Conservation (phyloP, 1,284 basidiomycete genomes). For the Mycena citricolor region DNA sequence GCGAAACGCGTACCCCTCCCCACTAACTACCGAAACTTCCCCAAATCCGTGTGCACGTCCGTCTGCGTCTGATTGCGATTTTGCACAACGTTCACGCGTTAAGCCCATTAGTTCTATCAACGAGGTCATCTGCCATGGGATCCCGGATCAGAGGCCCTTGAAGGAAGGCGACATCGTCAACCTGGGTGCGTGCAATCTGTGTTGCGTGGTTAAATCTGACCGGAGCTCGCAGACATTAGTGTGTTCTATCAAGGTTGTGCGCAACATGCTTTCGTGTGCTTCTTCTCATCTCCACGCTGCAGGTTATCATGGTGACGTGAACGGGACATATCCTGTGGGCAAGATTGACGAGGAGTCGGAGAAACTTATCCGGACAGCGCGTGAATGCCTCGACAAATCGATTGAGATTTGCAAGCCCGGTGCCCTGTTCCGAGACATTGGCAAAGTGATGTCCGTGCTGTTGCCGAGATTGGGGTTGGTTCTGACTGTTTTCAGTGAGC, state of each 20-base stretch:
- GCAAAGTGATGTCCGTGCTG: constrained; percentile 71
- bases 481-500: constrained; percentile 54
- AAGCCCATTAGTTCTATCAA: constrained; percentile 53
- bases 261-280: background rate
- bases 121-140: constrained; percentile 97
- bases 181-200: constrained; percentile 55
- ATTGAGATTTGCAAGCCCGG: constrained; percentile 92
- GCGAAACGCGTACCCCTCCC: constrained; percentile 90
- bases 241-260: constrained; percentile 67
- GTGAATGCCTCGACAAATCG: constrained; percentile 80
- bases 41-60: constrained; percentile 96
- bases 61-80: constrained; percentile 35
- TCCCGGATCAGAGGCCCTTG: constrained; percentile 86
- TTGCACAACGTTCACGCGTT: background rate
- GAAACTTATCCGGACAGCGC: constrained; percentile 79
- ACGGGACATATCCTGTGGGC: constrained; percentile 89
- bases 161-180: constrained; percentile 93
- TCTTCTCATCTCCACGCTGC: constrained; percentile 7
- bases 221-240: constrained; percentile 49
- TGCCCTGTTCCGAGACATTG: constrained; percentile 80
- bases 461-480: background rate
- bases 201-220: constrained; percentile 5
- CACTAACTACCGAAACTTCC: constrained; percentile 93
- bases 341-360: constrained; percentile 80
- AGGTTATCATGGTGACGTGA: constrained; percentile 91